Evolutionary conservation across 169 alveolate genomes (phyloP), one percentile per base, ranked within the genome.

Genomic region (Cytauxzoon felis): DNA sequence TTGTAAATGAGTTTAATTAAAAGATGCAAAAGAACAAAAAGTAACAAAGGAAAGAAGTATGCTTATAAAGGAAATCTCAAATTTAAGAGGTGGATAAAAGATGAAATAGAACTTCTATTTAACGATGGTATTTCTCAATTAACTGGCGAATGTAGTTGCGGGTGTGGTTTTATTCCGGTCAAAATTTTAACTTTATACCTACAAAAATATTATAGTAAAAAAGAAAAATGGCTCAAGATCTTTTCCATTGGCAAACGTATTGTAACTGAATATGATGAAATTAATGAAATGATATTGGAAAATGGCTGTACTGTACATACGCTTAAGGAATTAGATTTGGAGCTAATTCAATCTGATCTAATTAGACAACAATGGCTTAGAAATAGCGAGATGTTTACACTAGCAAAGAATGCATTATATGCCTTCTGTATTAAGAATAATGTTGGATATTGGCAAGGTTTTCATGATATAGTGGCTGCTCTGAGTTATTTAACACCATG

Each of bases 391-490:
- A 32, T 38, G 30, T 41, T 52, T 5, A 19, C 58, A n/a, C 18
- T 66, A 61, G 80, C 57, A 5, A 5, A 29, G 52, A 64, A 43
- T 19, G 52, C 81, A 21, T 52, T 73, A 16, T n/a, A 49, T 36
- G 29, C 76, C n/a, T 76, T 76, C 60, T 76, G 86, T 52, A 24
- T 65, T 13, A 58, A 52, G 32, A 76, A 76, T 67, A 76, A 76
- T 30, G 81, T 76, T n/a, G 81, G 80, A 0, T 76, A 76, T 36
- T 76, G 86, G 86, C 86, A 76, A 59, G 86, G 86, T 9, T 21
- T 76, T 45, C 86, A 76, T 26, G 80, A 64, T 24, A 61, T 76
- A n/a, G 86, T 81, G 13, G 61, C 76, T 0, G 86, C 86, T 23
- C 43, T 76, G 49, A 69, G 29, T 34, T 62, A 58, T 32, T 52